These are phyloP conservation scores for Amniculicola lignicola DNA, from an alignment of 495 filamentous ascomycete species.

Conservation along the genomic window DNA sequence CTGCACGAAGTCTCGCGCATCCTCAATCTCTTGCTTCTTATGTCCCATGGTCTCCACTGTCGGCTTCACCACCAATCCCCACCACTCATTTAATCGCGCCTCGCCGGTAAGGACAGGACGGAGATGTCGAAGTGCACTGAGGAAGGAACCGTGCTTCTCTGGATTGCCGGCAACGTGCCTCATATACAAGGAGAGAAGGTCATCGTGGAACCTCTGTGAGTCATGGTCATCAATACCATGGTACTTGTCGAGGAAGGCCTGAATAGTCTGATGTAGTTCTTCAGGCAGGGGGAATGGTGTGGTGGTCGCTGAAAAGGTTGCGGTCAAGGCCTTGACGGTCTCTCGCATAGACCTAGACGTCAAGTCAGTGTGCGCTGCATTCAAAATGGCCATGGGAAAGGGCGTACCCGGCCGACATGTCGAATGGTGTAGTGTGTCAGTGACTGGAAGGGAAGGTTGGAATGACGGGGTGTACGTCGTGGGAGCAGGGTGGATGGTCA, in stretches of 20 bases:
- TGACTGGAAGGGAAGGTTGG: no score
- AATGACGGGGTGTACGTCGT: no score
- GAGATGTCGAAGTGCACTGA: slow-evolving; percentile 57
- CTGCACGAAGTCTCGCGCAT: slow-evolving; percentile 56
- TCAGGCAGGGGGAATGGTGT: slow-evolving; percentile 57
- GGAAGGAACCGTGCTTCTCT: slow-evolving; percentile 58
- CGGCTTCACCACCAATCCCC: slow-evolving; percentile 59
- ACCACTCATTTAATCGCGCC: slow-evolving; percentile 60
- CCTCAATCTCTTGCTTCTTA: slow-evolving; percentile 56
- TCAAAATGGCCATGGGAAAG: no score
- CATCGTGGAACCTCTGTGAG: slow-evolving; percentile 62
- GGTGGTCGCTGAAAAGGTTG: slow-evolving; percentile 50
- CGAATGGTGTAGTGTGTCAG: no score
- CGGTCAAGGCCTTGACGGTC: slow-evolving; percentile 56
- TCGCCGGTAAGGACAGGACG: slow-evolving; percentile 56
- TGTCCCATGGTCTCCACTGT: slow-evolving; percentile 55
- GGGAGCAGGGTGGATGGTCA: background rate
- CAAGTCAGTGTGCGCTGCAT: slow-evolving; percentile 11
- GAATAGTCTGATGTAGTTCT: slow-evolving; percentile 55
- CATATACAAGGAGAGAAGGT: slow-evolving; percentile 59
- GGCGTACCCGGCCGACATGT: slow-evolving; percentile 14
- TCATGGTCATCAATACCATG: slow-evolving; percentile 56
- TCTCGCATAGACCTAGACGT: slow-evolving; percentile 55
- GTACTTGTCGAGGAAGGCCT: slow-evolving; percentile 60
- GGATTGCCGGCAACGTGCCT: slow-evolving; percentile 52